Evolutionary conservation across 352 stramenopile genomes (phyloP).

Genomic region (Globisporangium canariense): DNA sequence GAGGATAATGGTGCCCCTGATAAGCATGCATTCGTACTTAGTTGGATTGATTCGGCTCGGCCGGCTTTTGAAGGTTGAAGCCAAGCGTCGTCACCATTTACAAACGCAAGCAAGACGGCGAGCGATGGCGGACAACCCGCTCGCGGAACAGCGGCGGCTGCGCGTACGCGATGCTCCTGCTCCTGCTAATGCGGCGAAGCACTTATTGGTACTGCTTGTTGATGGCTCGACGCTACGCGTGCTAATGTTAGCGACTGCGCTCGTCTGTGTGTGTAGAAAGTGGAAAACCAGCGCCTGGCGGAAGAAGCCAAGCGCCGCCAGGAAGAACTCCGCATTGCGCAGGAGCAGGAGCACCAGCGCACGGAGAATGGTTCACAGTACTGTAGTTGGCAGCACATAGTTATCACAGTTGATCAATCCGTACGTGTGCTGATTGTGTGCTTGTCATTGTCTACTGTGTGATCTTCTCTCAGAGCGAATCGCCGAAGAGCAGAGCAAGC

Average conservation of each 20-base stretch:
- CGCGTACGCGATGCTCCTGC: conserved; percentile 20
- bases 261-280: conserved; percentile 39
- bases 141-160: conserved; percentile 39
- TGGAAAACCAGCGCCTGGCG: conserved; percentile 67
- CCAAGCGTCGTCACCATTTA: too few species aligned
- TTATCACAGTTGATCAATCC: neutral
- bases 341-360: conserved; percentile 42
- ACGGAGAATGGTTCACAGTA: conserved; percentile 37
- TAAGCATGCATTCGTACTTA: neutral
- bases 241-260: neutral
- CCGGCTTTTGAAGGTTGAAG: neutral
- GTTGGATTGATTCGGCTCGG: neutral
- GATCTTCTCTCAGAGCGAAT: conserved; percentile 28
- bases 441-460: neutral
- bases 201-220: too few species aligned
- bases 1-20: neutral
- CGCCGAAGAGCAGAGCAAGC: conserved; percentile 29
- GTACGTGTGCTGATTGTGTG: neutral
- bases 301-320: conserved; percentile 45
- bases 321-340: conserved; percentile 35
- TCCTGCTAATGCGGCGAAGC: neutral
- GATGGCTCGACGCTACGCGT: too few species aligned
- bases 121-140: conserved; percentile 20
- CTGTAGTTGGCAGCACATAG: too few species aligned
- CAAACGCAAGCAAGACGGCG: too few species aligned